A percentile compares a stretch with the other conserved stretches of the same genome.
These are phyloP conservation scores for Suillus fuscotomentosus DNA, from an alignment of 768 basidiomycete genomes.

Conservation along the genomic window DNA sequence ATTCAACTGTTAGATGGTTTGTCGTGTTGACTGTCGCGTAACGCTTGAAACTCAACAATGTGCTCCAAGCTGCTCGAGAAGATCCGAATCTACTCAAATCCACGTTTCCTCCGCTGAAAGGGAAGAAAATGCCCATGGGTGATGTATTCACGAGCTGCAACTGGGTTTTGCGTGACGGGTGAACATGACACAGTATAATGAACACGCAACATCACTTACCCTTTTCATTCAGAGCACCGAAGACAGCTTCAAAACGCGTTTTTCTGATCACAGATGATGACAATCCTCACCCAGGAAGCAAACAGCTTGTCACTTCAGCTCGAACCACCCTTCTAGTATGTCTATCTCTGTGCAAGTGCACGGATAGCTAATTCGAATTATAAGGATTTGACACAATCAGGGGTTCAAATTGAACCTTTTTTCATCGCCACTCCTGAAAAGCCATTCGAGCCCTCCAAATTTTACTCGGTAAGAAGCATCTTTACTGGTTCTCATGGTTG, in stretches of 20 bases:
- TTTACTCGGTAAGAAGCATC: conserved; percentile 64
- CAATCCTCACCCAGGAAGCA: conserved; percentile 46
- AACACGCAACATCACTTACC: conserved; percentile 1
- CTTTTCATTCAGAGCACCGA: conserved; percentile 58
- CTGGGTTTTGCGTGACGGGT: conserved; percentile 89
- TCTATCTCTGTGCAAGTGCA: conserved; percentile 4
- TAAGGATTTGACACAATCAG: conserved; percentile 80
- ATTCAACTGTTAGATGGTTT: conserved; percentile 76
- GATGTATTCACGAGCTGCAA: conserved; percentile 92
- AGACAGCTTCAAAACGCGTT: conserved; percentile 88
- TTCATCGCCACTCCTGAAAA: conserved; percentile 74
- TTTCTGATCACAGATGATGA: conserved; percentile 86
- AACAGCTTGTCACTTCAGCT: conserved; percentile 65
- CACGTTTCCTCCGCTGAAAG: conserved; percentile 64
- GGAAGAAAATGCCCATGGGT: conserved; percentile 69
- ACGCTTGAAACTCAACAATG: conserved; percentile 6
- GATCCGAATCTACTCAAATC: conserved; percentile 55
- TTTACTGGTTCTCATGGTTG: background rate
- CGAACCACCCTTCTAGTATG: conserved; percentile 68
- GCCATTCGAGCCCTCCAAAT: conserved; percentile 69
- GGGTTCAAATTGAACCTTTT: conserved; percentile 82
- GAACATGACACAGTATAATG: conserved; percentile 1
- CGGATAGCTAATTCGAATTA: conserved; percentile 1
- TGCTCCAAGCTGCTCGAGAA: conserved; percentile 55
- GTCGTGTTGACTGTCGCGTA: conserved; percentile 11